Evolutionary conservation across 148 eudicot species (phyloP), one percentile per base, ranked within the genome.

Genomic region (Silene latifolia): DNA sequence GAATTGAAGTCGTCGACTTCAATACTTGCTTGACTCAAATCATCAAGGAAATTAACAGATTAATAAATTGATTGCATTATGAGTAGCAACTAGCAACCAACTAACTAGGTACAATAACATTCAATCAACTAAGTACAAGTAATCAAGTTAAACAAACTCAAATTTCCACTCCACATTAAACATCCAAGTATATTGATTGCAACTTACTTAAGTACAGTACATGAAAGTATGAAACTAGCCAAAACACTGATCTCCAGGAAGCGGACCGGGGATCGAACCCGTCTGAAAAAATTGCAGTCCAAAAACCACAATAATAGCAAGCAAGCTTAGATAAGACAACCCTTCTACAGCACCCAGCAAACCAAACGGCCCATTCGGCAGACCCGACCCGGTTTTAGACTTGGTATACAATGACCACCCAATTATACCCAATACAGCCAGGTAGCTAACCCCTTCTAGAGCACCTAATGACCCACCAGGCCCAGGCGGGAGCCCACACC

Each of bases 401-500:
- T 95, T 95, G 62, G 97, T 95, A 83, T 92, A 95, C 42, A 89
- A 17, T 0, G 98, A 94, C 98, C 98, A 94, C 5, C 81, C 96
- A 35, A 92, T 88, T 68, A 95, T 90, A 1, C 91, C 99, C 39
- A 82, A 79, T 20, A 95, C 92, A 15, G 63, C 89, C 51, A 95
- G 76, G 84, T 92, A 95, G 84, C 99, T 92, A 4, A 95, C 90
- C 5, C 99, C 99, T 72, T 95, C 99, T 0, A 95, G 84, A 6
- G 97, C 97, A 7, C 99, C 99, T 8, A 95, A 81, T 0, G 99
- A 90, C 42, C 99, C 99, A 3, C 92, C 97, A 0, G 97, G 97
- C 1, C 99, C 97, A 0, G 99, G 99, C 7, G 99, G 99, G 6
- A 95, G 91, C 19, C 99, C 99, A 39, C 99, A 95, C n/a, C 99